A percentile compares a stretch with the other conserved stretches of the same genome.
phyloP scores from a whole-genome alignment of 208 protist genomes.

The Angomonas ambiguus region DNA sequence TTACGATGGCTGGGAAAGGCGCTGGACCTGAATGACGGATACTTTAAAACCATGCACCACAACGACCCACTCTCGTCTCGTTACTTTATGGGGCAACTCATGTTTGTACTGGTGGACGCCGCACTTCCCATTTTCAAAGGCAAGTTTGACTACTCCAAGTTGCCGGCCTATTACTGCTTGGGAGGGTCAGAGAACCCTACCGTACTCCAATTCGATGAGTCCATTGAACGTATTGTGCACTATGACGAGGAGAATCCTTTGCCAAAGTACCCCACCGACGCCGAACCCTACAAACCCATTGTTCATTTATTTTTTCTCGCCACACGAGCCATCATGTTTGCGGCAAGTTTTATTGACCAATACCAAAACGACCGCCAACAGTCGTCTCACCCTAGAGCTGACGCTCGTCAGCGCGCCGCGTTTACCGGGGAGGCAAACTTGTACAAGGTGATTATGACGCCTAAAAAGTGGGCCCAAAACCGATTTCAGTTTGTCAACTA shows the following conservation, averaged over 20 bases:
- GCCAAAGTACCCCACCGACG: slow-evolving; percentile 24
- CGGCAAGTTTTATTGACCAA: slow-evolving; percentile 55
- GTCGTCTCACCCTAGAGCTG: slow-evolving; percentile 37
- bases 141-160: slow-evolving; percentile 20
- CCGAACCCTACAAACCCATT: slow-evolving; percentile 50
- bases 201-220: slow-evolving; percentile 48
- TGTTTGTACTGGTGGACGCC: slow-evolving; percentile 63
- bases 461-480: slow-evolving; percentile 27
- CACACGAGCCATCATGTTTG: slow-evolving; percentile 48
- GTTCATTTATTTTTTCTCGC: slow-evolving; percentile 84
- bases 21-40: slow-evolving; percentile 70
- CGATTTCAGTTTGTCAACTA: slow-evolving; percentile 69
- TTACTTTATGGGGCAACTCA: slow-evolving; percentile 79
- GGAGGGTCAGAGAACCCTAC: slow-evolving; percentile 24
- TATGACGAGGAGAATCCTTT: slow-evolving; percentile 53
- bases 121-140: slow-evolving; percentile 61
- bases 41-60: slow-evolving; percentile 77
- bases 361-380: slow-evolving; percentile 53
- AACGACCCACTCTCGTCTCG: slow-evolving; percentile 64
- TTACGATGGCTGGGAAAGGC: slow-evolving; percentile 59
- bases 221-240: slow-evolving; percentile 72
- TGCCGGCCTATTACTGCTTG: slow-evolving; percentile 64
- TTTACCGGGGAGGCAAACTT: slow-evolving; percentile 50
- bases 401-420: slow-evolving; percentile 36
- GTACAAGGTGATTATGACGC: slow-evolving; percentile 57